Base-by-base conservation (phyloP, 306 rosid genomes). In the Crataegus laevigata region DNA sequence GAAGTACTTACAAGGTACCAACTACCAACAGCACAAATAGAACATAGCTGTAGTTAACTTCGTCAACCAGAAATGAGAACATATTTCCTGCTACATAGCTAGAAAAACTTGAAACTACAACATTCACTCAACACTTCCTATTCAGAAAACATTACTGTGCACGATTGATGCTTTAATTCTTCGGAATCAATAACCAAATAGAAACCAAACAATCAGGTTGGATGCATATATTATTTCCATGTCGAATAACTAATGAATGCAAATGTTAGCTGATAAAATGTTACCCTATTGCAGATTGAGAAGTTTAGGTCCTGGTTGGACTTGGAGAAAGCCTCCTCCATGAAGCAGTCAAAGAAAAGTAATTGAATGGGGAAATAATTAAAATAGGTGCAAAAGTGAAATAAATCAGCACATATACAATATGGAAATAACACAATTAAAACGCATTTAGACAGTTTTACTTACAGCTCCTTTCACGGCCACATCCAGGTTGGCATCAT, bases 401-500 rank as follows among this genome's bases (percentile, higher is more conserved):
- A 30, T 63, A 63, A 63, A 63, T 30, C 22, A 63, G 14, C 9
- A 30, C 3, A 7, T 8, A 15, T 17, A 36, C 18, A 30, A 30
- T 30, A 63, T 63, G 61, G 75, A 76, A 26, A 34, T 36, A 43
- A 43, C 70, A 75, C 34, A 61, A 21, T 22, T 82, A 34, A 29
- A 76, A 60, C 70, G 47, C 73, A 63, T 61, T 74, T 64, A 63
- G 21, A 60, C 67, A 79, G 72, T 70, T 34, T 38, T 61, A 87
- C 97, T 94, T 85, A 94, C 99, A 47, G 92, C 76, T 89, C 98
- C 99, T 84, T 94, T 94, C 47, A 94, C 87, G 57, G 99, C 96
- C 75, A 94, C 91, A 68, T 94, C 96, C 83, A 92, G 80, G 74
- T 94, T 96, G 63, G 99, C 99, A 70, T 94, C 99, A 82, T 94